phyloP scores from a whole-genome alignment of 1,139 yeast genomes.

The Arxiozyma telluris region DNA sequence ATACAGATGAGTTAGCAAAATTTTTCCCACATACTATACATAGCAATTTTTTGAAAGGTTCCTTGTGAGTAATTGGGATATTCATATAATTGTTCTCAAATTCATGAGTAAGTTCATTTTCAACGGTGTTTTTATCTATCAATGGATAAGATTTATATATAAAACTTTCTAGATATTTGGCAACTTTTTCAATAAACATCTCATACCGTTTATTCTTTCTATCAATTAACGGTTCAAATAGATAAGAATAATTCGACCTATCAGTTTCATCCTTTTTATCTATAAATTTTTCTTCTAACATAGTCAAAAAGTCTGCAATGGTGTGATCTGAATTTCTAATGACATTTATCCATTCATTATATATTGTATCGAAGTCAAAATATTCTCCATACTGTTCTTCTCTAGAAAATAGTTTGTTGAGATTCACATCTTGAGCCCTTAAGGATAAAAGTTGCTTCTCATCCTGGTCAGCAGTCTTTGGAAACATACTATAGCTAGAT shows the following conservation, averaged over 20 bases:
- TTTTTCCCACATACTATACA: conserved; percentile 59
- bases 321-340: conserved; percentile 30
- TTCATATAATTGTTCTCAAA: conserved; percentile 29
- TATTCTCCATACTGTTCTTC: conserved; percentile 59
- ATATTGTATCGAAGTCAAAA: conserved; percentile 47
- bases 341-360: conserved; percentile 44
- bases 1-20: conserved; percentile 61
- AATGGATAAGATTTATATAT: conserved; percentile 46
- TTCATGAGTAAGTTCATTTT: conserved; percentile 32
- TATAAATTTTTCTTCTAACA: conserved; percentile 36
- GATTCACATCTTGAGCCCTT: conserved; percentile 42
- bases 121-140: conserved; percentile 32
- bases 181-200: conserved; percentile 38
- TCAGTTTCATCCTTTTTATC: conserved; percentile 10
- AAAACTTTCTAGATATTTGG: conserved; percentile 41
- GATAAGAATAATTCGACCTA: conserved; percentile 8
- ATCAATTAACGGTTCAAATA: conserved; percentile 25
- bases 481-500: conserved; percentile 19
- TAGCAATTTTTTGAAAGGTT: conserved; percentile 34
- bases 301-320: conserved; percentile 44
- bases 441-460: conserved; percentile 37
- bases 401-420: conserved; percentile 44
- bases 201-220: conserved; percentile 34
- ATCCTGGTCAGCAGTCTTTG: conserved; percentile 8
- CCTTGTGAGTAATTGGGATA: conserved; percentile 10